These are phyloP conservation scores for Aspergillus alliaceus DNA, from an alignment of 2,329 filamentous ascomycete species.

Conservation along the genomic window DNA sequence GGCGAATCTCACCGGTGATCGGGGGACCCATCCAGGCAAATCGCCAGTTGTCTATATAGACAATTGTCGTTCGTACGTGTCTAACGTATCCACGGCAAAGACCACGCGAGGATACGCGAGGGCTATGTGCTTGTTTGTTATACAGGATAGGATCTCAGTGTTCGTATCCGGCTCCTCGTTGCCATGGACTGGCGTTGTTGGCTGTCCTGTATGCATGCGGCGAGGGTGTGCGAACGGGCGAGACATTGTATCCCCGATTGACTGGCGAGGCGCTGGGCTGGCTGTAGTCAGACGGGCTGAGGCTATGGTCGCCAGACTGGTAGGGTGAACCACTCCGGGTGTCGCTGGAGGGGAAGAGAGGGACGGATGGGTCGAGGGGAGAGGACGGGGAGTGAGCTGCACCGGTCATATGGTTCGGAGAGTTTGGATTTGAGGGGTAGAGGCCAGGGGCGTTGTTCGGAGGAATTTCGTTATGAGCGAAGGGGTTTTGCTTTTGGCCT, in stretches of 20 bases:
- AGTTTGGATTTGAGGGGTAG: background rate
- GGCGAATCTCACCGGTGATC: too few relatives aligned
- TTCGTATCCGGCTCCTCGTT: constrained; percentile 64
- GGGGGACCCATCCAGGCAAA: too few relatives aligned
- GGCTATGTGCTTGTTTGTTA: too few relatives aligned
- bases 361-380: background rate
- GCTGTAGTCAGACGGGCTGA: background rate
- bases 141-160: background rate
- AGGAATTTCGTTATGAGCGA: constrained; percentile 45
- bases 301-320: background rate
- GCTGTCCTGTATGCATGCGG: constrained; percentile 38
- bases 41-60: background rate
- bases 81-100: background rate
- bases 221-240: constrained; percentile 24
- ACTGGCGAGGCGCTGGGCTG: background rate
- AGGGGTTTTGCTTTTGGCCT: constrained; percentile 54
- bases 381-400: background rate
- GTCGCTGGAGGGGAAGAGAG: background rate
- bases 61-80: background rate
- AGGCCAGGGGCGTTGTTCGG: background rate
- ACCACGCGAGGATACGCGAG: background rate
- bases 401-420: background rate
- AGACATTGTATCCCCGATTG: background rate
- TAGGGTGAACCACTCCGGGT: background rate
- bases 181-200: constrained; percentile 61